Base-by-base conservation (phyloP, 2,329 filamentous ascomycete genomes). In the Cladosporium sp. region DNA sequence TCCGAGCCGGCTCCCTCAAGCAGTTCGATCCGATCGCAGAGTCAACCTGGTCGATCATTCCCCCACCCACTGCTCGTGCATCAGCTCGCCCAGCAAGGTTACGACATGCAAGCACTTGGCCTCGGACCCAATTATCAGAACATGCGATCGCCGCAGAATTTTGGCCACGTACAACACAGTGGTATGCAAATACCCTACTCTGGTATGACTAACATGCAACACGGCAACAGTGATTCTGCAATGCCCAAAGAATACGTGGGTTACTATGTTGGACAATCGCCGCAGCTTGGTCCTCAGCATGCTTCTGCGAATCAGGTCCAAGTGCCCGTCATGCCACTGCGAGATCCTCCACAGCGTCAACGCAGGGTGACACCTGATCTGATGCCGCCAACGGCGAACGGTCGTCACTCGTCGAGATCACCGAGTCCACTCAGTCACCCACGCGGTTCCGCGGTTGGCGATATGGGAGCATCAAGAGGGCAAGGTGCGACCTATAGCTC, bases 211-310 rank as follows among this genome's bases (percentile, higher is more conserved):
- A 65, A 59, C 26, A 59, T 72, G 62, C 67, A 71, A 40, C 67
- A 71, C 62, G 52, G 65, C 37, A 66, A 60, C 18, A 58, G 71
- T 10, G 74, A 77, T 16, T 75, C 74, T 62, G 76, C 77, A 12
- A 77, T 79, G 58, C 80, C 81, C 1, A 83, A 83, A 69, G 82
- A 84, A 66, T 84, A 83, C 68, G 75, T 82, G 14, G 82, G 82
- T 3, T 84, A 84, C 69, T 82, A 80, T 65, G 75, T 83, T 53
- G 78, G 77, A 12, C 80, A 82, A 29, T 80, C 81, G 55, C 75
- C 78, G 11, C 75, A 77, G 65, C 72, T 78, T 58, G 72, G 76
- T 18, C 76, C 76, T 26, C 75, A 76, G 56, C 74, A 72, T 63
- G 67, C 72, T 21, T 62, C 66, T 37, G 62, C 66, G 8, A 65